Evolutionary conservation across 169 alveolate genomes (phyloP), one percentile per base, ranked within the genome.

Genomic region (Theileria sp.): DNA sequence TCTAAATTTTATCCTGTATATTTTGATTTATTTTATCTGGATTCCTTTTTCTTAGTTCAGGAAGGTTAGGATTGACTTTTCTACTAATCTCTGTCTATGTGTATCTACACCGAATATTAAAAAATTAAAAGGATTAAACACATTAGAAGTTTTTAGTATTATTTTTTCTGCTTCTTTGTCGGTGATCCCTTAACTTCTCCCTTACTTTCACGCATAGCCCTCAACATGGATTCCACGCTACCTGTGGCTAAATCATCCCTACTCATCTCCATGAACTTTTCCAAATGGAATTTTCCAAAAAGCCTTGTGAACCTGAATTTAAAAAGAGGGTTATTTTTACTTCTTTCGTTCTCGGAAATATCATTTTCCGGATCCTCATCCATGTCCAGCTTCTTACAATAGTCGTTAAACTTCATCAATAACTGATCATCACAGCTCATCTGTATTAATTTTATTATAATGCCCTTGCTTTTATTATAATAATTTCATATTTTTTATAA

Each of bases 311-410:
- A 78, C 28, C 94, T 87, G 79, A 89, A 89, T 36, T 88, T 80
- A 74, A 89, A 89, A 50, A 89, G 77, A 9, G 88, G 87, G 68
- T 89, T 86, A 64, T 89, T 68, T 65, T 86, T 86, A 62, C 91
- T 85, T 51, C 81, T 85, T 81, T 88, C 94, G 32, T 78, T 28
- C 67, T 77, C 89, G 49, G 83, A 88, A 19, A 89, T 86, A 64
- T 79, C 92, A 50, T 89, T 86, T n/a, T 73, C 83, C 0, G 94
- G 94, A 44, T 89, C 94, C 50, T 82, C 87, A 73, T 89, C 94
- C 64, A 89, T 89, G 32, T 72, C 85, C 88, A 89, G 79, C 81
- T 89, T 89, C 80, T 85, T 80, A 56, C 74, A 65, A 76, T 86
- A 89, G 50, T 89, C 92, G 19, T 81, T 87, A 61, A 89, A 64